Conservation (phyloP, 1,139 yeast genomes). For the Protomyces macrosporus region DNA sequence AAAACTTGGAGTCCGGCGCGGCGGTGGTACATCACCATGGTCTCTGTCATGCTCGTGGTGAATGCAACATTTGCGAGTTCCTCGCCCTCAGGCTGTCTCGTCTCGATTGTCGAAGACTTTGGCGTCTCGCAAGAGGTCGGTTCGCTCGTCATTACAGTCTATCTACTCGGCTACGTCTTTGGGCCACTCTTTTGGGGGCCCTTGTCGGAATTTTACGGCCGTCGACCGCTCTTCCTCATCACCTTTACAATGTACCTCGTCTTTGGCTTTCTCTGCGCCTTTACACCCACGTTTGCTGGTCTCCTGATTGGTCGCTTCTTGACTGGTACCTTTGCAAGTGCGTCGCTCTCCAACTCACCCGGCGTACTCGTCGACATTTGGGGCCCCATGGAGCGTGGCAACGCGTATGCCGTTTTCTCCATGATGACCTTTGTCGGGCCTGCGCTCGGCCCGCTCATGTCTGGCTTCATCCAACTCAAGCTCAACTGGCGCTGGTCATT, state of each 20-base stretch:
- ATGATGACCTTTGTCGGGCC: slow-evolving; percentile 60
- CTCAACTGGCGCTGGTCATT: slow-evolving; percentile 58
- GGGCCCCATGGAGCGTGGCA: slow-evolving; percentile 49
- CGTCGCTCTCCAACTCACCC: slow-evolving; percentile 79
- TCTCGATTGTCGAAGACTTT: slow-evolving; percentile 56
- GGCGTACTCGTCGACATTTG: slow-evolving; percentile 63
- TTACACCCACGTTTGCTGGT: slow-evolving; percentile 77
- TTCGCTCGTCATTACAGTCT: slow-evolving; percentile 68
- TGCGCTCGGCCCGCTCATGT: slow-evolving; percentile 55
- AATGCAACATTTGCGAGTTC: slow-evolving; percentile 50
- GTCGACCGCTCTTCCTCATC: slow-evolving; percentile 75
- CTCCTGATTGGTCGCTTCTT: slow-evolving; percentile 74
- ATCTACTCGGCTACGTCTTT: slow-evolving; percentile 64
- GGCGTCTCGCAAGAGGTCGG: slow-evolving; percentile 74
- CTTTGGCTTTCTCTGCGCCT: slow-evolving; percentile 84
- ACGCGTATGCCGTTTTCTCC: slow-evolving; percentile 57
- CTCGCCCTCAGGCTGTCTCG: slow-evolving; percentile 57
- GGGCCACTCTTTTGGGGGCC: slow-evolving; percentile 94
- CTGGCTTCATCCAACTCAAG: slow-evolving; percentile 53
- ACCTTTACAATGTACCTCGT: slow-evolving; percentile 69
- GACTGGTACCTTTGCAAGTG: slow-evolving; percentile 79
- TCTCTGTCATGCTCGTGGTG: slow-evolving; percentile 43
- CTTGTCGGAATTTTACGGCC: slow-evolving; percentile 74
- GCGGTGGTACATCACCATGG: slow-evolving; percentile 41
- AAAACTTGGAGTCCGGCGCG: slow-evolving; percentile 45